phyloP scores from a whole-genome alignment of 768 basidiomycete species.

The Steccherinum ochraceum region DNA sequence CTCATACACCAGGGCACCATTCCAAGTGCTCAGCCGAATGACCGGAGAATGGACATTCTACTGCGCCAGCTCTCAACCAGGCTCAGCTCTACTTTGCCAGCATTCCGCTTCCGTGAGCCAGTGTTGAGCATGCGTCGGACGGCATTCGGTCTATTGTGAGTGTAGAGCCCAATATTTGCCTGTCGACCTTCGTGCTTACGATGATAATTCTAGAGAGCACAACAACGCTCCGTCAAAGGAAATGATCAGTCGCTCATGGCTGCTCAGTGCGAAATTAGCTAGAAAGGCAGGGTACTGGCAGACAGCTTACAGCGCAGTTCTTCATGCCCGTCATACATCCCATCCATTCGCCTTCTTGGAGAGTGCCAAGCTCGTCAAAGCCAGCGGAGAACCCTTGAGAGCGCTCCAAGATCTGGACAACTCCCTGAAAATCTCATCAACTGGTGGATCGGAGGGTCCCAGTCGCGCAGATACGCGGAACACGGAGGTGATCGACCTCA shows the following conservation, averaged over 20 bases:
- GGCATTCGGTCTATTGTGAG: constrained; percentile 61
- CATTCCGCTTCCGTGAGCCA: constrained; percentile 84
- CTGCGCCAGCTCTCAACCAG: constrained; percentile 52
- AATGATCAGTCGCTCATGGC: constrained; percentile 83
- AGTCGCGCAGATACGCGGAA: constrained; percentile 14
- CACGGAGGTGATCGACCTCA: constrained; percentile 48
- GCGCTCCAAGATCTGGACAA: constrained; percentile 86
- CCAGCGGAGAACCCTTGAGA: constrained; percentile 71
- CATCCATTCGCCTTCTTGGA: constrained; percentile 81
- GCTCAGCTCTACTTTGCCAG: constrained; percentile 74
- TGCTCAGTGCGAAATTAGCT: constrained; percentile 91
- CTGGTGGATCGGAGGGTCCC: constrained; percentile 34
- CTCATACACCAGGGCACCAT: constrained; percentile 44
- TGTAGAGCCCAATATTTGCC: too few relatives aligned
- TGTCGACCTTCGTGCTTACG: too few relatives aligned
- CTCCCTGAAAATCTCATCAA: constrained; percentile 43
- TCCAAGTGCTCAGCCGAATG: constrained; percentile 26
- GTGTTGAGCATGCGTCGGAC: constrained; percentile 86
- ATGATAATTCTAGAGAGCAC: too few relatives aligned
- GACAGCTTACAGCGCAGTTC: constrained; percentile 91
- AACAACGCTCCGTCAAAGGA: too few relatives aligned
- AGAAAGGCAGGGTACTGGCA: constrained; percentile 93
- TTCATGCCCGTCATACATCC: constrained; percentile 77
- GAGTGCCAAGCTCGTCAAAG: constrained; percentile 80
- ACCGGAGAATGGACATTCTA: constrained; percentile 25